These are phyloP conservation scores for Lactarius tabidus DNA, from an alignment of 768 basidiomycete genomes.

Conservation along the genomic window DNA sequence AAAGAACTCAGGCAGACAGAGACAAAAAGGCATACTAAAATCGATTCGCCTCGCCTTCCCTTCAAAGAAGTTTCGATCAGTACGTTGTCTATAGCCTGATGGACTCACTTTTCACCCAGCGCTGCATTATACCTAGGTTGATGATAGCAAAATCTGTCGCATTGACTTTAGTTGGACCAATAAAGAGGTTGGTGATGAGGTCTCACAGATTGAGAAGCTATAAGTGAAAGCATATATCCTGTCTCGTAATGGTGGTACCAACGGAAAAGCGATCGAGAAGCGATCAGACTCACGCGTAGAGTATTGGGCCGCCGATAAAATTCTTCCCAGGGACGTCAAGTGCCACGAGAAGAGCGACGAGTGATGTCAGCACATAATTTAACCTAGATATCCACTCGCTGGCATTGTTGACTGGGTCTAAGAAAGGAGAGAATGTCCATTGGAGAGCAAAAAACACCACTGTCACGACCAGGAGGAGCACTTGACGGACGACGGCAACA, in stretches of 20 bases:
- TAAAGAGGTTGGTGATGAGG: neutral
- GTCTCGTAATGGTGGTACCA: neutral
- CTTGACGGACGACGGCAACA: conserved; percentile 58
- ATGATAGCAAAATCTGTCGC: conserved; percentile 60
- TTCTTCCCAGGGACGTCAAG: conserved; percentile 51
- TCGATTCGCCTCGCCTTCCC: conserved; percentile 62
- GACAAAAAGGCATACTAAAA: conserved; percentile 53
- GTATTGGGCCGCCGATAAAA: conserved; percentile 56
- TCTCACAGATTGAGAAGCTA: conserved; percentile 59
- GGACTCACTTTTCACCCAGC: conserved; percentile 55
- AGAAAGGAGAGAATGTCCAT: conserved; percentile 57
- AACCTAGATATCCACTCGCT: conserved; percentile 70
- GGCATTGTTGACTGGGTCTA: conserved; percentile 68
- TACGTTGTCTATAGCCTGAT: conserved; percentile 11
- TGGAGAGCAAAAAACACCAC: conserved; percentile 58
- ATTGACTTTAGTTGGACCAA: conserved; percentile 19
- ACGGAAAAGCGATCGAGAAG: neutral
- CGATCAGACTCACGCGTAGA: conserved; percentile 52
- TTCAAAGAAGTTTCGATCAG: conserved; percentile 28
- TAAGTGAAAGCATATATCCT: conserved; percentile 58
- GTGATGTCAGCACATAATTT: conserved; percentile 64
- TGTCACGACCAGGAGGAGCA: conserved; percentile 53
- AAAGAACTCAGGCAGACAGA: neutral
- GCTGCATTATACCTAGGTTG: conserved; percentile 47
- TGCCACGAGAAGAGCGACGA: conserved; percentile 59